These are phyloP conservation scores for Arthrocladium fulminans DNA, from an alignment of 2,329 filamentous ascomycete species.

Conservation along the genomic window DNA sequence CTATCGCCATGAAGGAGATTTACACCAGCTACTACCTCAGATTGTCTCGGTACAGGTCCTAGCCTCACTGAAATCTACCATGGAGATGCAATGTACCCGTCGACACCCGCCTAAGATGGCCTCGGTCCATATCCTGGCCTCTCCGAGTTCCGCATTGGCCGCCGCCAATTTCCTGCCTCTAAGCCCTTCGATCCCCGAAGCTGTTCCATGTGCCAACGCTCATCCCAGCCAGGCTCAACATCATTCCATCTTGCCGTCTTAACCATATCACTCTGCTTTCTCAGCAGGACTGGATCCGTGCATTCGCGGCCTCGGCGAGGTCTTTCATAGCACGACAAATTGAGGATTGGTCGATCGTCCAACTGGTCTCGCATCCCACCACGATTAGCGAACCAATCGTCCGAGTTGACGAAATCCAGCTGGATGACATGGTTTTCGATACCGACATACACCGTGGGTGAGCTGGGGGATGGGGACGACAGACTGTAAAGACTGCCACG, in stretches of 20 bases:
- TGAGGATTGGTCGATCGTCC: constrained; percentile 15
- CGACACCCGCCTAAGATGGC: neutral
- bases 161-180: neutral
- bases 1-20: neutral
- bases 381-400: constrained; percentile 29
- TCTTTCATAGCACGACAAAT: constrained; percentile 37
- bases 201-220: constrained; percentile 15
- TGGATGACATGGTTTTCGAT: constrained; percentile 35
- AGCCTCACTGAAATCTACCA: too few species aligned
- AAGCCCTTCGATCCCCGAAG: neutral
- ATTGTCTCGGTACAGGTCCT: too few species aligned
- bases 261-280: constrained; percentile 15
- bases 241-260: neutral
- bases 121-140: neutral
- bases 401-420: constrained; percentile 37
- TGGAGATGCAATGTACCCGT: too few species aligned
- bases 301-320: constrained; percentile 25
- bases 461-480: constrained; percentile 36
- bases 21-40: too few species aligned
- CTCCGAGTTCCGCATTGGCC: neutral
- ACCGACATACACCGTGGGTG: constrained; percentile 38
- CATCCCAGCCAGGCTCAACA: constrained; percentile 14
- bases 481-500: constrained; percentile 38
- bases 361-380: constrained; percentile 19
- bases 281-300: constrained; percentile 20